Evolutionary conservation across 257 asterid genomes (phyloP).

Genomic region (Handroanthus guayacan): DNA sequence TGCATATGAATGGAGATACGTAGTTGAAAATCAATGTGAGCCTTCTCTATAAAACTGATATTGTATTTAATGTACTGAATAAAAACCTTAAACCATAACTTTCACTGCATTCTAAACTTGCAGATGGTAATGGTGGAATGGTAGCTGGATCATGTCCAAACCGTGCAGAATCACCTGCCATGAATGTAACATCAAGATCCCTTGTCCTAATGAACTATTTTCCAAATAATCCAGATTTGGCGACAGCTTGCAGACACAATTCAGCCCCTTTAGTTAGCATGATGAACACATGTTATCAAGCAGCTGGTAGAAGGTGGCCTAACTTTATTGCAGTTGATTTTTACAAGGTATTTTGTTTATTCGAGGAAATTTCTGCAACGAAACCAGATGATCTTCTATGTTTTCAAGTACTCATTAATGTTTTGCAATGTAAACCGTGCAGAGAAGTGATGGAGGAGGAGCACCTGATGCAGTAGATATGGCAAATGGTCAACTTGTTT

Average conservation of each 20-base stretch:
- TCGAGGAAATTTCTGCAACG: background rate
- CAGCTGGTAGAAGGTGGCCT: conserved; percentile 91
- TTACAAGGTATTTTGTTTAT: conserved; percentile 63
- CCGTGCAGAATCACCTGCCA: conserved; percentile 79
- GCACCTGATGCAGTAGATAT: conserved; percentile 80
- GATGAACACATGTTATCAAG: conserved; percentile 79
- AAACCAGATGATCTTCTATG: background rate
- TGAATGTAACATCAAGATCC: conserved; percentile 77
- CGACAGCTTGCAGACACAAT: conserved; percentile 82
- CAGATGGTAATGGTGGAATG: conserved; percentile 95
- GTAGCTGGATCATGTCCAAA: conserved; percentile 75
- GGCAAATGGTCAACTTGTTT: conserved; percentile 80
- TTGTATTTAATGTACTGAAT: background rate
- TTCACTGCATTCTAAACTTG: conserved; percentile 33
- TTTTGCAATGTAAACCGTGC: conserved; percentile 30
- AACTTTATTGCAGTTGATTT: conserved; percentile 90
- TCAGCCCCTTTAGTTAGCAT: conserved; percentile 75
- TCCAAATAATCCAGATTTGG: conserved; percentile 69
- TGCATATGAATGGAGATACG: conserved; percentile 87
- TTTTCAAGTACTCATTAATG: background rate
- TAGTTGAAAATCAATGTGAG: conserved; percentile 93
- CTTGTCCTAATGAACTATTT: conserved; percentile 88
- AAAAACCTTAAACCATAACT: conserved; percentile 22
- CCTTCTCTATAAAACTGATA: background rate
- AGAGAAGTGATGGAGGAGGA: conserved; percentile 99